These are phyloP conservation scores for Rhodotorula sp. DNA, from an alignment of 1,284 basidiomycete species.

Conservation along the genomic window DNA sequence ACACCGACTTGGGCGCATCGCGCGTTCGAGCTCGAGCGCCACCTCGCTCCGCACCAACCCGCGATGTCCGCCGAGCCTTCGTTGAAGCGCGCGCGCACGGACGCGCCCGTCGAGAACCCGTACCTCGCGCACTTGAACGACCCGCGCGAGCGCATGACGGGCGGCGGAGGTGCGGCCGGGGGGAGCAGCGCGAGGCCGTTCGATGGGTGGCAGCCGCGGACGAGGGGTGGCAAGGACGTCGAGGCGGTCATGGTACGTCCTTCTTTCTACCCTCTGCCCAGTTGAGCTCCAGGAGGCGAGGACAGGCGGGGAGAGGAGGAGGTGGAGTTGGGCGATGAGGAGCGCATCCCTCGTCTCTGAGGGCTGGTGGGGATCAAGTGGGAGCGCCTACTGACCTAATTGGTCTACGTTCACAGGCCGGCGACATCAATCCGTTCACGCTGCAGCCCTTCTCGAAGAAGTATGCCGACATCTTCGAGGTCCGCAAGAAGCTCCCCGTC, in stretches of 20 bases:
- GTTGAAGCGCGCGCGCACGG: constrained; percentile 30
- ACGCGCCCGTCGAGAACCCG: constrained; percentile 57
- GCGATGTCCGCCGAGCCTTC: constrained; percentile 12
- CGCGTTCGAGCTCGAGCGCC: neutral
- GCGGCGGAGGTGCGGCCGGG: constrained; percentile 8
- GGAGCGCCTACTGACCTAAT: neutral
- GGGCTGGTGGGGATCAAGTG: neutral
- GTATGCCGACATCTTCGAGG: constrained; percentile 84
- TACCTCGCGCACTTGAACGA: constrained; percentile 60
- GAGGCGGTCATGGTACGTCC: constrained; percentile 67
- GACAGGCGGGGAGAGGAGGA: too few species aligned
- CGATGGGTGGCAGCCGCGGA: constrained; percentile 74
- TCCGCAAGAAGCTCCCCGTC: constrained; percentile 86
- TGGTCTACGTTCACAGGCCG: constrained; percentile 59
- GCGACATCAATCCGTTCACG: constrained; percentile 87
- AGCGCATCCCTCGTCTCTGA: too few species aligned
- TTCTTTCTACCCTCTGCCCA: neutral
- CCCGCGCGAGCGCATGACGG: constrained; percentile 48
- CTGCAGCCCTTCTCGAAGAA: constrained; percentile 70
- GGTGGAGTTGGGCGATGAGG: too few species aligned
- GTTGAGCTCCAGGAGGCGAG: neutral
- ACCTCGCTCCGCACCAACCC: neutral
- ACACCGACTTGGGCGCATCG: neutral
- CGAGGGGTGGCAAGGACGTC: constrained; percentile 72
- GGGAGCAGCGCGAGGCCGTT: constrained; percentile 57